Evolutionary conservation across 345 rosid species (phyloP), one percentile per base, ranked within the genome.

Genomic region (Pseudoturritis turrita): DNA sequence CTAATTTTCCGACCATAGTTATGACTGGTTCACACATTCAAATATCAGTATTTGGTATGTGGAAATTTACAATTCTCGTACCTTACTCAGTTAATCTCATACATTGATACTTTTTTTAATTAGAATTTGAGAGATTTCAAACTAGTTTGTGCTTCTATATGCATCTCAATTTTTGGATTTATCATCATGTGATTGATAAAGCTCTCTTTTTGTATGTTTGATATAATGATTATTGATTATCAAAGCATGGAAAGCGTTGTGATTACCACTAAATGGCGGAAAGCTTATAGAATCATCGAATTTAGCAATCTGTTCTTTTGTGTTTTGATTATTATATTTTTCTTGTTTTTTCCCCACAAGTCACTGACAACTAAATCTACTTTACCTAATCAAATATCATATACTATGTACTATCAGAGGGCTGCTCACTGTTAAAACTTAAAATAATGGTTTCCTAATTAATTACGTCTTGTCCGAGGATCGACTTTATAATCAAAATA

Each of bases 381-480:
- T 58, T 67, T n/a, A 59, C 72, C 39, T 59, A 74, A 74, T 66
- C 53, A 60, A 26, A 10, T 59, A 59, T 29, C 15, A 14, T 53
- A 54, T 11, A 54, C 8, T 10, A n/a, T n/a, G n/a, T n/a, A 10
- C 37, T 8, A 33, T 64, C 15, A 47, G 28, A 66, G 37, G 78
- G 77, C 78, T 67, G 78, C 71, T 55, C 37, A 17, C 10, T 61
- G 49, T 51, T 50, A 21, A 28, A 49, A n/a, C n/a, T n/a, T n/a
- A n/a, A n/a, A 8, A 1, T 40, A 51, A 17, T 19, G 9, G 3
- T 52, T 47, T 15, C 8, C 28, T 31, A 31, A 35, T 15, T 49
- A 28, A 14, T 18, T 31, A 40, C 5, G 23, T 51, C 25, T 35
- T 66, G 23, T 56, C 41, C 7, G 22, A 31, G 33, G 33, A 44